Percentiles rank a stretch among this genome's conserved stretches.
Evolutionary conservation across 768 basidiomycete genomes (phyloP).

Genomic region (Pleurotus ostreatus): DNA sequence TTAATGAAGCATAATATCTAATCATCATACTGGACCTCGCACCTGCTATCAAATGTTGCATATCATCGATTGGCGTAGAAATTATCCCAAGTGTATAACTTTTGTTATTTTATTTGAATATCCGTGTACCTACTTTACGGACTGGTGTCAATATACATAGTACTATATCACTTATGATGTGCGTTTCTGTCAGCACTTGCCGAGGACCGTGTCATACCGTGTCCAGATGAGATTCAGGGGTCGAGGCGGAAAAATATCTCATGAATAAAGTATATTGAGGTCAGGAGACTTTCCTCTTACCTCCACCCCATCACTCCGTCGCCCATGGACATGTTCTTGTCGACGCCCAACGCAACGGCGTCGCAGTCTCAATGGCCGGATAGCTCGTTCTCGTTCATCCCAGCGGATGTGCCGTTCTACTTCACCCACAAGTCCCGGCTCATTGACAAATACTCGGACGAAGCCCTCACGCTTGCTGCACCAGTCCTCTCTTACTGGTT

Average conservation of each 20-base stretch:
- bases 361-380: conserved; percentile 26
- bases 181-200: background rate
- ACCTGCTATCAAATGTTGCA: conserved; percentile 8
- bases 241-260: no score
- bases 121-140: conserved; percentile 5
- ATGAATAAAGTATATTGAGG: background rate
- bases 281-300: no score
- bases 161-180: background rate
- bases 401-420: conserved; percentile 48
- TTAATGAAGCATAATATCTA: conserved; percentile 59
- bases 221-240: background rate
- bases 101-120: conserved; percentile 7
- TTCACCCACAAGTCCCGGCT: conserved; percentile 41
- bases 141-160: background rate
- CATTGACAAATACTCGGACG: conserved; percentile 63
- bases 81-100: conserved; percentile 7
- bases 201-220: background rate
- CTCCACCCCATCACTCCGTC: no score
- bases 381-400: conserved; percentile 33
- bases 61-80: conserved; percentile 10
- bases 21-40: conserved; percentile 2
- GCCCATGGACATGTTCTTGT: conserved; percentile 8
- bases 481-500: conserved; percentile 87
- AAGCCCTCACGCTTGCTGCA: conserved; percentile 61
- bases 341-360: conserved; percentile 32